Evolutionary conservation across 2,329 filamentous ascomycete genomes (phyloP), one percentile per base, ranked within the genome.

Genomic region (Ceratocystis ficicola): DNA sequence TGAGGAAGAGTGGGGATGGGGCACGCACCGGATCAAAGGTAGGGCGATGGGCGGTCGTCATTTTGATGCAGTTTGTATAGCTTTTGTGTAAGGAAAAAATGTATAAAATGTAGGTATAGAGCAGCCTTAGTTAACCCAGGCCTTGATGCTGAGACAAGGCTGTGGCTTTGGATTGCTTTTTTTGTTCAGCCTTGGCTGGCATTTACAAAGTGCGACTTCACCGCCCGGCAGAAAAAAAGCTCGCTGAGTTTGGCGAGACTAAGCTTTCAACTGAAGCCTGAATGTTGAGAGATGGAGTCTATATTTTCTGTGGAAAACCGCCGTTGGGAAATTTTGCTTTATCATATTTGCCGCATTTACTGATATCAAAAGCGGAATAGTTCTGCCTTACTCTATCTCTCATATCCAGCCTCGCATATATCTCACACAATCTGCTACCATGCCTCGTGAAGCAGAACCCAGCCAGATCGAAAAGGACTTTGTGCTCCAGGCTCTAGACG

Each of bases 401-500:
- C 52, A 57, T 17, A 17, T 25, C 4, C 28, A 15, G 3, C 6
- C 69, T 62, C 69, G n/a, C 48, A 15, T 12, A 15, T 15, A 41
- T 41, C 10, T 41, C 36, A 36, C 57, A 6, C 57, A 52, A 52
- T 22, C 28, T n/a, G 68, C 68, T 70, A 80, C 70, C 69, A 97
- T 97, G 93, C 93, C 93, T 73, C 88, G 89, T 76, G 92, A 96
- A 86, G 85, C 87, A 68, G 89, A 95, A 71, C 89, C 93, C 66
- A 96, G 93, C 64, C 83, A 88, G 69, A 90, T 93, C 73, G 93
- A 97, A 80, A 89, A 85, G 74, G 84, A 85, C 8, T 99, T 99
- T 75, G 83, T 96, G 69, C 80, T 86, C 68, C 84, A 95, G 73
- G 92, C 93, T 57, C 83, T 99, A 10, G 81, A 86, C 71, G 85